Conservation (phyloP, 306 rosid species). For the Rosa multiflora region DNA sequence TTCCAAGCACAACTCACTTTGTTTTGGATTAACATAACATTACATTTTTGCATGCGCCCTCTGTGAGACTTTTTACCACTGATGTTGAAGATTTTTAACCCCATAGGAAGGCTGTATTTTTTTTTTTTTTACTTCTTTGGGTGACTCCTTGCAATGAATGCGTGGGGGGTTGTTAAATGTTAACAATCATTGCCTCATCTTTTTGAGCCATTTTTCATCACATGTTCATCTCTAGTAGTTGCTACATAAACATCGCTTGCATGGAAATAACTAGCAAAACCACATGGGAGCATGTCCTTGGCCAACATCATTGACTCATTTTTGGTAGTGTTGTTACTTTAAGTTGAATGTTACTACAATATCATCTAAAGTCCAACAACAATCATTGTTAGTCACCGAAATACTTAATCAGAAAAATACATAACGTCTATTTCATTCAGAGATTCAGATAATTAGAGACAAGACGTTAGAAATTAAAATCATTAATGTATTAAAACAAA, state of each 20-base stretch:
- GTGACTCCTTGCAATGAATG: not conserved
- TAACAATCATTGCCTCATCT: slow-evolving; percentile 1
- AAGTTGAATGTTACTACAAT: slow-evolving; percentile 1
- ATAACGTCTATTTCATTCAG: not conserved
- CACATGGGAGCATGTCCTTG: slow-evolving; percentile 18
- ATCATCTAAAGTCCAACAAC: not conserved
- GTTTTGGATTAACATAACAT: slow-evolving; percentile 1
- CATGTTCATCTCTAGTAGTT: slow-evolving; percentile 14
- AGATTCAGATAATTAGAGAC: not conserved
- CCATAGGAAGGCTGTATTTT: not conserved
- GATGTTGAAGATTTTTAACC: not conserved
- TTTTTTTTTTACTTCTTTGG: not conserved
- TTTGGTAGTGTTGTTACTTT: slow-evolving; percentile 5
- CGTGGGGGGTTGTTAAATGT: not conserved
- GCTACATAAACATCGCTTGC: slow-evolving; percentile 20
- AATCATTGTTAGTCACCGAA: not conserved
- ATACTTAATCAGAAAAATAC: not conserved
- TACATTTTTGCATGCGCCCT: slow-evolving; percentile 3
- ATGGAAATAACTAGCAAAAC: slow-evolving; percentile 20
- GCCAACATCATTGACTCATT: slow-evolving; percentile 12
- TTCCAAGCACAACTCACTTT: not conserved
- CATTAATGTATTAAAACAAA: not conserved
- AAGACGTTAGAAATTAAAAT: not conserved
- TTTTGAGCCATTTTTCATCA: not conserved
- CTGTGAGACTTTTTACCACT: not conserved